These are phyloP conservation scores for Blastobotrys ciferrii DNA, from an alignment of 1,139 yeast species.

Conservation along the genomic window DNA sequence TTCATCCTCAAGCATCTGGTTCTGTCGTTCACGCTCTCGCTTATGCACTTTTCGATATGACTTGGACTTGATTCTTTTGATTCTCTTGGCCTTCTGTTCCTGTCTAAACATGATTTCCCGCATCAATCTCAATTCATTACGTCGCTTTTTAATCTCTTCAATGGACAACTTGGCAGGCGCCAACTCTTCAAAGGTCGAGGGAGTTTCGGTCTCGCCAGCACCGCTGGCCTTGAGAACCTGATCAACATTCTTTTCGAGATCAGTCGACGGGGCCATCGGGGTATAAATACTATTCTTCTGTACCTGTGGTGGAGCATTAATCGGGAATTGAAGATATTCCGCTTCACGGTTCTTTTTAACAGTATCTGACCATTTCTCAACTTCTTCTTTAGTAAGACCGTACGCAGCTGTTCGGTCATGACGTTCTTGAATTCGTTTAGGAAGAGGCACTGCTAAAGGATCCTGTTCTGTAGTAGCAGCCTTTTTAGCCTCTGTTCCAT, in stretches of 20 bases:
- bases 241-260: constrained; percentile 66
- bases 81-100: constrained; percentile 83
- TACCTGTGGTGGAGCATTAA: constrained; percentile 48
- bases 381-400: constrained; percentile 81
- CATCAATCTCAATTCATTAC: constrained; percentile 84
- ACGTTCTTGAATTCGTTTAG: constrained; percentile 79
- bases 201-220: constrained; percentile 42
- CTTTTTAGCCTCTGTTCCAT: constrained; percentile 40
- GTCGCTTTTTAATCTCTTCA: constrained; percentile 75
- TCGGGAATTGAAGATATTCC: constrained; percentile 76
- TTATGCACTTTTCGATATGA: constrained; percentile 82
- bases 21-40: constrained; percentile 73
- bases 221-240: constrained; percentile 57
- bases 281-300: constrained; percentile 52
- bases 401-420: constrained; percentile 89
- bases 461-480: constrained; percentile 29
- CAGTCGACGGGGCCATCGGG: constrained; percentile 52
- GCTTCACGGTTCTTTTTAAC: constrained; percentile 79
- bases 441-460: constrained; percentile 64
- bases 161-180: constrained; percentile 71
- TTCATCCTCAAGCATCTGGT: constrained; percentile 57
- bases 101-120: constrained; percentile 95
- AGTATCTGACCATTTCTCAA: constrained; percentile 83
- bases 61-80: constrained; percentile 92
- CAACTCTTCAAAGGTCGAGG: constrained; percentile 81